These are phyloP conservation scores for Brasenia schreberi DNA, from an alignment of 164 flowering plant species.

Conservation along the genomic window DNA sequence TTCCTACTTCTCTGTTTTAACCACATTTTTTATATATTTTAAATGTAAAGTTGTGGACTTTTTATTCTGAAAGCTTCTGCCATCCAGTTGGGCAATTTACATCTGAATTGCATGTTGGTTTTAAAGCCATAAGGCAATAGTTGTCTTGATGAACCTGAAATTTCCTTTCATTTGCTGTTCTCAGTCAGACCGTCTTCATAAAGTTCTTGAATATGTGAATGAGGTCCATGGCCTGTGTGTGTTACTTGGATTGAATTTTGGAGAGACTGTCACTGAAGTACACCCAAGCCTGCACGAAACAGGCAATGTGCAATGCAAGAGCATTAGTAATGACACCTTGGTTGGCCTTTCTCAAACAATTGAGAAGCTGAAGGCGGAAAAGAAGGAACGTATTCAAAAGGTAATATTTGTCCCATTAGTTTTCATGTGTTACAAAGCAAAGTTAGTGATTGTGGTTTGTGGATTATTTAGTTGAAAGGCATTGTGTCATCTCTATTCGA, in stretches of 20 bases:
- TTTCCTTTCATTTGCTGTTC: slow-evolving; percentile 4
- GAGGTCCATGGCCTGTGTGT: slow-evolving; percentile 82
- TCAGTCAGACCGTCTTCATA: slow-evolving; percentile 81
- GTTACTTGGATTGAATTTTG: slow-evolving; percentile 74
- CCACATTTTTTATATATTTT: too few species aligned
- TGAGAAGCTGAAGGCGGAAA: slow-evolving; percentile 47
- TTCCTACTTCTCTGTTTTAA: too few species aligned
- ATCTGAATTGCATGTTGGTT: too few species aligned
- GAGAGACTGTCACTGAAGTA: slow-evolving; percentile 67
- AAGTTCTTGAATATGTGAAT: slow-evolving; percentile 64
- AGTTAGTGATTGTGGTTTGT: background rate
- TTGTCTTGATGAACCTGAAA: too few species aligned
- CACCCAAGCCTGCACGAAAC: slow-evolving; percentile 71
- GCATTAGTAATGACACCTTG: slow-evolving; percentile 58
- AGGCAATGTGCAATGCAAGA: slow-evolving; percentile 43
- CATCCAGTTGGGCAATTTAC: too few species aligned
- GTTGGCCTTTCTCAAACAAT: slow-evolving; percentile 64
- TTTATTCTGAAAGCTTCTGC: too few species aligned
- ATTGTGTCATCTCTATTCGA: slow-evolving; percentile 41
- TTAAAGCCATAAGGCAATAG: too few species aligned
- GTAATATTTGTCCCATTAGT: slow-evolving; percentile 16
- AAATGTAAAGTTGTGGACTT: too few species aligned
- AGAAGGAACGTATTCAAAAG: slow-evolving; percentile 54
- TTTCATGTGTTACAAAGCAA: background rate
- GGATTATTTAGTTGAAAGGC: slow-evolving; percentile 50